Percentiles rank a stretch among this genome's conserved stretches.
Evolutionary conservation across 495 filamentous ascomycete genomes (phyloP).

Genomic region (Hamigera avellanea): DNA sequence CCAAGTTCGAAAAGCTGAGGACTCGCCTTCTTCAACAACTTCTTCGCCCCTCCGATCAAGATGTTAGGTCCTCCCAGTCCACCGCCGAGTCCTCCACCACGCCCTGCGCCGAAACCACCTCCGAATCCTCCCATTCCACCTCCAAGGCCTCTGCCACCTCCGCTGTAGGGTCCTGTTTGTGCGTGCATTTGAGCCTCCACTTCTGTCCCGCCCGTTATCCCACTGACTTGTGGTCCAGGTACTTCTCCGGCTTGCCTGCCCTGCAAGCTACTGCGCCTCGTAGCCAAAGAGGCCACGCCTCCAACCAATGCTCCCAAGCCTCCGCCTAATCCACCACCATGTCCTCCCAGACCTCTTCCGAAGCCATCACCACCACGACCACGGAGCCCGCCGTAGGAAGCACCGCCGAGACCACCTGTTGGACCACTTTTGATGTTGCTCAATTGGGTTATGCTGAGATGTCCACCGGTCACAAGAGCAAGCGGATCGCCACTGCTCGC

Average conservation of each 20-base stretch:
- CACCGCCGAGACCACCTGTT: not conserved
- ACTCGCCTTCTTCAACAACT: constrained; percentile 16
- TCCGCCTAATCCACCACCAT: not conserved
- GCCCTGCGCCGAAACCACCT: not conserved
- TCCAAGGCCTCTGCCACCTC: too few species aligned
- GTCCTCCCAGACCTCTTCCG: too few species aligned
- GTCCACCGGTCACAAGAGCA: constrained; percentile 32
- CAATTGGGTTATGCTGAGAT: constrained; percentile 11
- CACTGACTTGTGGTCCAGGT: too few species aligned
- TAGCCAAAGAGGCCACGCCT: not conserved
- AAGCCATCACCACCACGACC: too few species aligned
- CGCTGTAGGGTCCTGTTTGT: too few species aligned
- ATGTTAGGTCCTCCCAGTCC: not conserved
- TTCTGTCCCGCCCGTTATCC: too few species aligned
- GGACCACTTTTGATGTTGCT: constrained; percentile 2
- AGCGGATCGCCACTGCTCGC: constrained; percentile 23
- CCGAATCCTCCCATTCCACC: too few species aligned
- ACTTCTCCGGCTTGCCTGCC: not conserved
- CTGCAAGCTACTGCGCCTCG: not conserved
- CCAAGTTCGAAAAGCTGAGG: not conserved
- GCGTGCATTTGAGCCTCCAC: too few species aligned
- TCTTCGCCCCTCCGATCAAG: constrained; percentile 4
- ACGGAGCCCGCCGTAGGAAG: not conserved
- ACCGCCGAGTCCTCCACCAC: not conserved
- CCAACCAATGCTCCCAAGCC: not conserved